Evolutionary conservation across 108 stramenopile genomes (phyloP).

Genomic region (Stephanodiscus triporus): DNA sequence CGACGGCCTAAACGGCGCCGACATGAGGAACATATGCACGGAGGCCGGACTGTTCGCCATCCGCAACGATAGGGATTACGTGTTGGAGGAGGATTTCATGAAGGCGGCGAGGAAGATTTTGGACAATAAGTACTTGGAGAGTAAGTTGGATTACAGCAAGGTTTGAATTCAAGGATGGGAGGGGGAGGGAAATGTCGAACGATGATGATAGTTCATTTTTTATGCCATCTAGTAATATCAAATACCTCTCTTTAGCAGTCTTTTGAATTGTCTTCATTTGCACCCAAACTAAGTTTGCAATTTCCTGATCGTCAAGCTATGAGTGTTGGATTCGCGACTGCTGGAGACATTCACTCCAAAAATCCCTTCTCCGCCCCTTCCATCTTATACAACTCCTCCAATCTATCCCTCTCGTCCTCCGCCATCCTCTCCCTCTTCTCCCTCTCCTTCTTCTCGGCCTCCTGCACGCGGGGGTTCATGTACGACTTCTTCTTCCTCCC

Average conservation of each 20-base stretch:
- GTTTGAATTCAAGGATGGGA: conserved; percentile 58
- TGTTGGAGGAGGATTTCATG: conserved; percentile 99
- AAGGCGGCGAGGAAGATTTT: conserved; percentile 98
- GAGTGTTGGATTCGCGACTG: too few relatives aligned
- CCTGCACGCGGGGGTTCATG: conserved; percentile 73
- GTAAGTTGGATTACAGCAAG: conserved; percentile 98
- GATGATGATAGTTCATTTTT: background rate
- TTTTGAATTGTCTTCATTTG: too few relatives aligned
- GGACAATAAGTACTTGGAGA: conserved; percentile 99
- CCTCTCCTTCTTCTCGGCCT: conserved; percentile 70
- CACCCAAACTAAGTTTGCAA: too few relatives aligned
- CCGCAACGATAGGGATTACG: conserved; percentile 95
- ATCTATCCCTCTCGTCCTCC: conserved; percentile 74
- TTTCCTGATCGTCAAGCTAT: too few relatives aligned
- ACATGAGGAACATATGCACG: conserved; percentile 97
- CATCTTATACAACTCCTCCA: conserved; percentile 58
- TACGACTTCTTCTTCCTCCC: conserved; percentile 75
- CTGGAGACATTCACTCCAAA: background rate
- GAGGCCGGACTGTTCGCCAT: conserved; percentile 99
- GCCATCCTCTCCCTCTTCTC: conserved; percentile 65
- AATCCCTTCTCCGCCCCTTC: conserved; percentile 7
- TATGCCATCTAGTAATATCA: too few relatives aligned
- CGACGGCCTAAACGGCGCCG: conserved; percentile 98
- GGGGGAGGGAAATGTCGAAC: background rate
- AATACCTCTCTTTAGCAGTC: too few relatives aligned